Conservation (phyloP, 1,284 basidiomycete species). For the Tilletia indica region DNA sequence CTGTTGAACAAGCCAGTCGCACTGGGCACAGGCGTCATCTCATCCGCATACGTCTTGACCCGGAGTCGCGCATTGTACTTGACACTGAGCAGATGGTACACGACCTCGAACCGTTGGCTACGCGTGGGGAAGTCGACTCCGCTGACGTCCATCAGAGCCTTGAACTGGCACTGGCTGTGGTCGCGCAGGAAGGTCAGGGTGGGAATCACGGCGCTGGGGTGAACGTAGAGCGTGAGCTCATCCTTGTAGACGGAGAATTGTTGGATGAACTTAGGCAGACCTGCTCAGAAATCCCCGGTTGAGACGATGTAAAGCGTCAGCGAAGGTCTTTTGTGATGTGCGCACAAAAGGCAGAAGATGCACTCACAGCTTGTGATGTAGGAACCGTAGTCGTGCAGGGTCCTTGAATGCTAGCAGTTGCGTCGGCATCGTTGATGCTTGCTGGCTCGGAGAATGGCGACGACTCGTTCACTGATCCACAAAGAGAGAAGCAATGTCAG, state of each 20-base stretch:
- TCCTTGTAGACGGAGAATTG: constrained; percentile 70
- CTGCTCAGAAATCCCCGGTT: constrained; percentile 25
- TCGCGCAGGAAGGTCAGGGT: constrained; percentile 91
- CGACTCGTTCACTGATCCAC: constrained; percentile 37
- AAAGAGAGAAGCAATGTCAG: background rate
- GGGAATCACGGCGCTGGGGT: constrained; percentile 78
- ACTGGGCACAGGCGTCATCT: constrained; percentile 90
- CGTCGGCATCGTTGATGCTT: constrained; percentile 47
- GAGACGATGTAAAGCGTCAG: too few species aligned
- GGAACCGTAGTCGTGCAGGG: constrained; percentile 53
- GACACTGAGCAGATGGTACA: constrained; percentile 89
- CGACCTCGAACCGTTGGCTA: constrained; percentile 92
- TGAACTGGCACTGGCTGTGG: constrained; percentile 94
- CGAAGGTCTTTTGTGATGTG: background rate
- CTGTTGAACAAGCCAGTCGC: constrained; percentile 76
- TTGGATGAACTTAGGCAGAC: constrained; percentile 54
- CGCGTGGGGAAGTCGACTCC: constrained; percentile 93
- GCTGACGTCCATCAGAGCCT: constrained; percentile 85
- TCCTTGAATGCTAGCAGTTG: constrained; percentile 36
- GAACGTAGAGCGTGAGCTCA: constrained; percentile 85
- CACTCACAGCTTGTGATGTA: constrained; percentile 53
- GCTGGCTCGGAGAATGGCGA: constrained; percentile 48
- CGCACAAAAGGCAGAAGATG: background rate
- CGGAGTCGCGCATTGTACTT: constrained; percentile 73
- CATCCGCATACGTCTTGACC: constrained; percentile 96